Percentiles rank a stretch among this genome's conserved stretches.
Evolutionary conservation across 2,329 filamentous ascomycete genomes (phyloP).

Genomic region (Fusarium veterinarium): DNA sequence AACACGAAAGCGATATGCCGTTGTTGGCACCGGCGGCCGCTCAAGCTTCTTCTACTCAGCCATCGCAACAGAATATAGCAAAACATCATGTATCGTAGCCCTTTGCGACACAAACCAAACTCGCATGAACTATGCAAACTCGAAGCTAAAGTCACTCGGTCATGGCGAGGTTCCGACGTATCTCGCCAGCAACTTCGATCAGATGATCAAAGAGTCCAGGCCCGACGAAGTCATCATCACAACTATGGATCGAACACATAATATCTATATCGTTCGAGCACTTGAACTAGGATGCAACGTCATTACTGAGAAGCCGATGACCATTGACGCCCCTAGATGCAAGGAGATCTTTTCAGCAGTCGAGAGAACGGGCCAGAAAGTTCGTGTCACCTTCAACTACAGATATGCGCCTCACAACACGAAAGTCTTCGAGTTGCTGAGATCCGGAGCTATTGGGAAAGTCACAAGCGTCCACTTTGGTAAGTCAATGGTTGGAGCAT

Average conservation of each 20-base stretch:
- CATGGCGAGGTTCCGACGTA: constrained; percentile 64
- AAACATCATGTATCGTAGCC: constrained; percentile 63
- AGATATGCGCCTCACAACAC: constrained; percentile 74
- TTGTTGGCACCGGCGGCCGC: constrained; percentile 69
- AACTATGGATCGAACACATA: constrained; percentile 71
- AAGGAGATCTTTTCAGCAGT: constrained; percentile 57
- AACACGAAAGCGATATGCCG: constrained; percentile 60
- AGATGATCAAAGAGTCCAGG: constrained; percentile 66
- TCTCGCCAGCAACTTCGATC: constrained; percentile 65
- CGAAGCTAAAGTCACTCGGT: constrained; percentile 58
- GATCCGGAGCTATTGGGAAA: constrained; percentile 65
- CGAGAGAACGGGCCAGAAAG: constrained; percentile 51
- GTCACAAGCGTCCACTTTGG: constrained; percentile 68
- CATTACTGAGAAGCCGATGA: constrained; percentile 75
- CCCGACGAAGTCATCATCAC: constrained; percentile 73
- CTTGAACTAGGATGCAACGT: constrained; percentile 70
- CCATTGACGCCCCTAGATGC: constrained; percentile 67
- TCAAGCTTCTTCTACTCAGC: constrained; percentile 71
- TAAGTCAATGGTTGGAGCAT: fast-evolving
- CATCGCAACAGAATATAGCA: constrained; percentile 63
- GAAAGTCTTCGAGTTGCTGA: constrained; percentile 65
- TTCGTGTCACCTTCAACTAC: constrained; percentile 73
- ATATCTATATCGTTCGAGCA: constrained; percentile 69
- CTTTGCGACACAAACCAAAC: constrained; percentile 72
- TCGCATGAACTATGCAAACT: constrained; percentile 67